Evolutionary conservation across 495 filamentous ascomycete species (phyloP).

Genomic region (Penicillium cataractarum): DNA sequence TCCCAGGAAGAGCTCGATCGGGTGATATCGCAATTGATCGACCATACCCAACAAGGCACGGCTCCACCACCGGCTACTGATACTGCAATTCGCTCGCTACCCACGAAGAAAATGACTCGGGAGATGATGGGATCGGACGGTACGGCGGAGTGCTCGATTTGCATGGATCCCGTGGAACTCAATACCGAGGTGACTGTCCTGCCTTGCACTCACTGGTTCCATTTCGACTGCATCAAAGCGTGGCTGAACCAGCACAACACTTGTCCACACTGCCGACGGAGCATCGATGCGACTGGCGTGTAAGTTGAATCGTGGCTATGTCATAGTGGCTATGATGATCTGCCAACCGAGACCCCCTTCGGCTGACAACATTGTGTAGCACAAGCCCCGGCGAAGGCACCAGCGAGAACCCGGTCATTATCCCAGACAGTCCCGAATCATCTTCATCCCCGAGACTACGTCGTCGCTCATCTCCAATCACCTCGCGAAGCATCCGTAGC

Average conservation of each 20-base stretch:
- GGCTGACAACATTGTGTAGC: slow-evolving; percentile 23
- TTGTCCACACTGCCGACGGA: slow-evolving; percentile 82
- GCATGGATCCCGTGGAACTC: slow-evolving; percentile 81
- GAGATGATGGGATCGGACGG: slow-evolving; percentile 67
- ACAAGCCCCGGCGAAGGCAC: slow-evolving; percentile 31
- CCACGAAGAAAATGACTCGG: slow-evolving; percentile 65
- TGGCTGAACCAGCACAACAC: slow-evolving; percentile 91
- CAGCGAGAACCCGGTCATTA: slow-evolving; percentile 35
- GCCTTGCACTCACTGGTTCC: slow-evolving; percentile 93
- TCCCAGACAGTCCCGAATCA: slow-evolving; percentile 33
- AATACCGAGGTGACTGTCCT: slow-evolving; percentile 77
- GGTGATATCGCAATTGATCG: slow-evolving; percentile 85
- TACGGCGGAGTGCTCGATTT: slow-evolving; percentile 85
- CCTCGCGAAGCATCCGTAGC: slow-evolving; percentile 16
- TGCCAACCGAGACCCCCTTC: slow-evolving; percentile 74
- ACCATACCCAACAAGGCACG: slow-evolving; percentile 71
- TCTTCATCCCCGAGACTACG: slow-evolving; percentile 15
- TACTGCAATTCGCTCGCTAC: slow-evolving; percentile 71
- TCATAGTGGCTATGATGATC: slow-evolving; percentile 39
- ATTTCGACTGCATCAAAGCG: slow-evolving; percentile 71
- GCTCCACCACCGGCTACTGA: slow-evolving; percentile 82
- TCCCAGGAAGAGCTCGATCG: slow-evolving; percentile 88
- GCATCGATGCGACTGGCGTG: slow-evolving; percentile 57
- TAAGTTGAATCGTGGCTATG: slow-evolving; percentile 24
- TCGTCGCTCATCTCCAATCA: slow-evolving; percentile 27